Base-by-base conservation (phyloP, 2,329 filamentous ascomycete species). In the Venturia nashicola region DNA sequence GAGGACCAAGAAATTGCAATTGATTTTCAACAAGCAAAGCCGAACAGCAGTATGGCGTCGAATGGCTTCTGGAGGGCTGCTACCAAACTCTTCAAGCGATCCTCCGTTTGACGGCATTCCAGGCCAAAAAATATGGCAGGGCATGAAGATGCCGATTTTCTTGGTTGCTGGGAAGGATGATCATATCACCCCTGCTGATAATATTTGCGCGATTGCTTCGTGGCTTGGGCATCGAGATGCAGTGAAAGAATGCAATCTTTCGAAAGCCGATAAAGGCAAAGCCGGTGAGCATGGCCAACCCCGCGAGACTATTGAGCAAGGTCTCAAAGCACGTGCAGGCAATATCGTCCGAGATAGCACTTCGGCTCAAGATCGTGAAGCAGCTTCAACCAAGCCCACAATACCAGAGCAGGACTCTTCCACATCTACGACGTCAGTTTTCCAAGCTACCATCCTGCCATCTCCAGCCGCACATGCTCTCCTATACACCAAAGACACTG, bases 391-490 rank as follows among this genome's bases (percentile, higher is more conserved):
- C 48, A 34, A 57, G 27, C 27, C 27, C 3, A 36, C 51, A n/a
- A 16, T 8, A 23, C 9, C 65, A 75, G 72, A 59, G 69, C 70
- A 2, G 70, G 69, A 39, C 68, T 75, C 18, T 74, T 83, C 14
- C 80, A 83, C 34, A 27, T 40, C 54, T 11, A 65, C 59, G 1
- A 44, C 71, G 66, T 5, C 75, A 55, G 76, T 85, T 9, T 79
- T 96, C 32, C 86, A 89, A 70, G 86, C 83, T 0, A 82, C 83
- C 27, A 80, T 92, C 61, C 80, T 97, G 61, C 89, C 89, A 0
- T 78, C 84, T 0, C 91, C 91, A 0, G 90, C 90, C 11, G 88
- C 87, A 2, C 93, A 97, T 74, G 88, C 89, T 14, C 79, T 97
- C 34, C 82, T 96, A 6, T 97, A 96, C 72, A 86, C 87, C 64